Evolutionary conservation across 1,139 yeast species (phyloP).

Genomic region (Yamadazyma diddensiae): DNA sequence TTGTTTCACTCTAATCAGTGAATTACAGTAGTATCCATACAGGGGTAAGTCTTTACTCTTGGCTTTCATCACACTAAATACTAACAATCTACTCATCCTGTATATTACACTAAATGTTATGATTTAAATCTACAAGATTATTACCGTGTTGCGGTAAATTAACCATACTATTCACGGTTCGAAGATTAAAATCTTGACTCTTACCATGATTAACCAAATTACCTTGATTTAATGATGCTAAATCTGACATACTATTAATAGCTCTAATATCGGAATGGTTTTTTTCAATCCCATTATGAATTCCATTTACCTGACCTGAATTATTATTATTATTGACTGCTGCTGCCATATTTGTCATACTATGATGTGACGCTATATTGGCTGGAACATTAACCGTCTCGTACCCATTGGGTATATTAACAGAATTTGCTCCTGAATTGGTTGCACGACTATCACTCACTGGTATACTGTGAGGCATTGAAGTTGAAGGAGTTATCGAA

Average conservation of each 20-base stretch:
- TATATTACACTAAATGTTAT: conserved; percentile 2
- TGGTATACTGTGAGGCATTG: conserved; percentile 12
- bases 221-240: conserved; percentile 19
- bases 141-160: conserved; percentile 25
- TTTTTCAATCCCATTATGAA: conserved; percentile 3
- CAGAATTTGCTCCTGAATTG: conserved; percentile 12
- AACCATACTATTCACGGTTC: conserved; percentile 36
- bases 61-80: too few relatives aligned
- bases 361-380: conserved; percentile 19
- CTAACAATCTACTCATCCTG: too few relatives aligned
- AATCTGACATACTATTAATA: conserved; percentile 39
- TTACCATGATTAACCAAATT: conserved; percentile 3
- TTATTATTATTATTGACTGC: conserved; percentile 12
- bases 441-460: conserved; percentile 8
- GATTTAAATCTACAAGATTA: conserved; percentile 4
- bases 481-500: conserved; percentile 11
- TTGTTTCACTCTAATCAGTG: too few relatives aligned
- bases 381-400: conserved; percentile 11
- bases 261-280: conserved; percentile 25
- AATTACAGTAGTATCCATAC: too few relatives aligned
- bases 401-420: conserved; percentile 12
- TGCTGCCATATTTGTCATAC: conserved; percentile 30
- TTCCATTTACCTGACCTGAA: neutral
- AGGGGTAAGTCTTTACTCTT: too few relatives aligned
- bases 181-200: conserved; percentile 17